Evolutionary conservation across 768 basidiomycete species (phyloP), one percentile per base, ranked within the genome.

Genomic region (Termitomyces sp.): DNA sequence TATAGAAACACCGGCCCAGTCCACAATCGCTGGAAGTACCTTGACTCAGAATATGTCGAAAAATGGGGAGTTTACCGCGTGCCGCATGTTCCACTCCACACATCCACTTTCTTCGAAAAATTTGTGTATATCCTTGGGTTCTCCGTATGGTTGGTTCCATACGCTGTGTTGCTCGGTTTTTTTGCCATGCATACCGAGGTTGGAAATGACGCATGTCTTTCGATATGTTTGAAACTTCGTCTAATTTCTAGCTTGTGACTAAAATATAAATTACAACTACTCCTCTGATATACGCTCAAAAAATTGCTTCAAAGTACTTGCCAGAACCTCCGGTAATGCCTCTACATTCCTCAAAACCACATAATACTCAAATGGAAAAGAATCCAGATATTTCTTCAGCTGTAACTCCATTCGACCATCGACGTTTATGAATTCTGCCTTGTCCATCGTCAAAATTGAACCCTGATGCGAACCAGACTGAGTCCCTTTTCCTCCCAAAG

Each of bases 331-430:
- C 3, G 97, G 96, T 42, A 99, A 76, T 17, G 93, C 88, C 73
- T 96, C 94, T 48, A 96, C 93, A 65, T 90, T 85, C 61, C 95
- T 79, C 55, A 99, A 73, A n/a, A 99, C 88, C 52, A 98, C 89
- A 66, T 94, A 98, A 70, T 96, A 96, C 76, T 98, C 94, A 76
- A 98, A 98, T 0, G 97, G 97, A 83, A 98, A 98, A 3, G 93
- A 88, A 70, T 98, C 96, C 66, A 98, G 75, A 72, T 99, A 98
- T 52, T 93, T 85, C 67, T 89, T 82, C 76, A 96, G 83, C 69
- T 91, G 85, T 61, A 99, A 76, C 73, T 97, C 91, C 88, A 94
- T 89, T 57, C 80, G 78, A 8, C 94, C 94, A 63, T 86, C 83
- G 7, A 91, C 85, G 57, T 81, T 84, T 74, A 88, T 91, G 79